Base-by-base conservation (phyloP, 1,139 yeast species). In the Protomyces arabidopsidicola region DNA sequence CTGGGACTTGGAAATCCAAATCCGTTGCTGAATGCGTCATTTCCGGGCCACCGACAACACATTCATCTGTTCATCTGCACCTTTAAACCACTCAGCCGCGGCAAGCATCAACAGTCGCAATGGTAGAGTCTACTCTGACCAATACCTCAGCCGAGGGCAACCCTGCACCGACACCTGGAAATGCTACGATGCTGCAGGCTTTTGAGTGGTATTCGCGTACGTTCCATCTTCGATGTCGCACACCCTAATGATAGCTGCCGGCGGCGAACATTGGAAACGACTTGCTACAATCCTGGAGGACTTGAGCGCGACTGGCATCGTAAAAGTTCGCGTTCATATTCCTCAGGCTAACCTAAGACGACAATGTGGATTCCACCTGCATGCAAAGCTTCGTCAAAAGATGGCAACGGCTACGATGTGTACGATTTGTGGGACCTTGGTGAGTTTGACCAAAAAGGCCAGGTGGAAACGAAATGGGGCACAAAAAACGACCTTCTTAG, bases 351-450 rank as follows among this genome's bases (percentile, higher is more conserved):
- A 42, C 48, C 20, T 18, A 42, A 42, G 48, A 42, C 48, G 6
- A 4, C 48, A n/a, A 42, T 42, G 48, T 42, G 48, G 48, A 42
- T 20, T 4, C 48, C 48, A 9, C 48, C 68, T 0, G 65, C 68
- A 5, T 64, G 67, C 56, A 67, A 67, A 55, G 68, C 69, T 10
- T 65, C 68, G 8, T 53, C 68, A 14, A 65, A 67, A 16, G 63
- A 65, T 24, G 69, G 68, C 34, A 67, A 67, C 53, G 69, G 69
- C 24, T 42, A 67, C 54, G 69, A 67, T 53, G 61, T 66, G 45
- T 67, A 65, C 45, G 69, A 67, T 52, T 56, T 67, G 6, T 67
- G 68, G 68, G 69, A 67, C 54, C 65, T 67, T 36, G 69, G 69
- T 35, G 69, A 67, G 51, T 67, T 67, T 45, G 69, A 67, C 39